These are phyloP conservation scores for Blastobotrys elegans DNA, from an alignment of 1,139 yeast genomes.

Conservation along the genomic window DNA sequence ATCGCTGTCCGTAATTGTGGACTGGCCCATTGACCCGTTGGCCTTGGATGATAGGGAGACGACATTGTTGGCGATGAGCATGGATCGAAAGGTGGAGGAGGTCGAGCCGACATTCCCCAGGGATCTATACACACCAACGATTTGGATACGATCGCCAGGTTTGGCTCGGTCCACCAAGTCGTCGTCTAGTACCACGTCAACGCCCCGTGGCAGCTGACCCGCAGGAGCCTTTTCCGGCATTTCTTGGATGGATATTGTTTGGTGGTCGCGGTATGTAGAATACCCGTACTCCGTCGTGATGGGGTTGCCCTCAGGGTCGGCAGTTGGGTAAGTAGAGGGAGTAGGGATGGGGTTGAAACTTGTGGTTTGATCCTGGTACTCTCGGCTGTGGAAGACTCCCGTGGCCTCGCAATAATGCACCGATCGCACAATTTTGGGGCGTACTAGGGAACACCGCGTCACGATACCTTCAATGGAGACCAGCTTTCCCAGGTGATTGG, in stretches of 20 bases:
- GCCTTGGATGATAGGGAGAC: slow-evolving; percentile 80
- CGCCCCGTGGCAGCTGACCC: slow-evolving; percentile 91
- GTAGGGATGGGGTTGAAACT: slow-evolving; percentile 81
- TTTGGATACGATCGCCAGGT: slow-evolving; percentile 94
- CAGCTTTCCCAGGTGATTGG: slow-evolving; percentile 71
- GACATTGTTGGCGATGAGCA: slow-evolving; percentile 80
- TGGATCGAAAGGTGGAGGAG: slow-evolving; percentile 69
- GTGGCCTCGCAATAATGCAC: slow-evolving; percentile 91
- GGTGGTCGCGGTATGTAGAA: slow-evolving; percentile 91
- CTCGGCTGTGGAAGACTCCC: slow-evolving; percentile 81
- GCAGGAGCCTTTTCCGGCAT: slow-evolving; percentile 99
- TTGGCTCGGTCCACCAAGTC: slow-evolving; percentile 88
- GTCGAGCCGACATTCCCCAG: slow-evolving; percentile 52
- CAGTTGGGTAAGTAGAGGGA: slow-evolving; percentile 88
- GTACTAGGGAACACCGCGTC: slow-evolving; percentile 84
- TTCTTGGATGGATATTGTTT: slow-evolving; percentile 88
- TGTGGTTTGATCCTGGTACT: slow-evolving; percentile 89
- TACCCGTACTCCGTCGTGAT: slow-evolving; percentile 89
- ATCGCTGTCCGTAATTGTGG: slow-evolving; percentile 73
- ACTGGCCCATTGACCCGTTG: slow-evolving; percentile 76
- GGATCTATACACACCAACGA: slow-evolving; percentile 92
- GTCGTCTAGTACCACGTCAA: slow-evolving; percentile 87
- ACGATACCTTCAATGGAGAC: slow-evolving; percentile 94
- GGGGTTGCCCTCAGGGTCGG: slow-evolving; percentile 86
- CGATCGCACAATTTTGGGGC: slow-evolving; percentile 88